Evolutionary conservation across 495 filamentous ascomycete genomes (phyloP).

Genomic region (Penicillium fimorum): DNA sequence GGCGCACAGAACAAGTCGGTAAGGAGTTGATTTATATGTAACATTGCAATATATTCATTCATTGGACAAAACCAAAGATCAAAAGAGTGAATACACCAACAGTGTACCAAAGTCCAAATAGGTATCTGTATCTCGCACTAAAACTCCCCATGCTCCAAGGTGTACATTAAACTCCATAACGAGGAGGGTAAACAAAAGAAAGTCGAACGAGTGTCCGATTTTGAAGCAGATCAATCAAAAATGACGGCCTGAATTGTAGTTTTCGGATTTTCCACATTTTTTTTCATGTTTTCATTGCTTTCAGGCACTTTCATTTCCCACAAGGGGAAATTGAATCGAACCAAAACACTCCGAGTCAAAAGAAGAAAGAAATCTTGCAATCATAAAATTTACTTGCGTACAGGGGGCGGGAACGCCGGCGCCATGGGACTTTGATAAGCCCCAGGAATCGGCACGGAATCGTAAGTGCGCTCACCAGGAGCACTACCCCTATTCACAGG

Average conservation of each 20-base stretch:
- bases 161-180: slow-evolving; percentile 18
- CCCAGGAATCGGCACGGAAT: slow-evolving; percentile 51
- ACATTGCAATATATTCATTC: slow-evolving; percentile 4
- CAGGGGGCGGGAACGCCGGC: slow-evolving; percentile 34
- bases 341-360: neutral
- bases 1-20: neutral
- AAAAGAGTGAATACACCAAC: slow-evolving; percentile 13
- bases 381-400: slow-evolving; percentile 25
- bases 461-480: slow-evolving; percentile 52
- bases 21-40: neutral
- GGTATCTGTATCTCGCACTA: slow-evolving; percentile 19
- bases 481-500: slow-evolving; percentile 28
- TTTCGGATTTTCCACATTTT: slow-evolving; percentile 17
- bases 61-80: slow-evolving; percentile 11
- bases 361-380: neutral
- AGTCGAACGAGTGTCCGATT: slow-evolving; percentile 5
- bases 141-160: slow-evolving; percentile 13
- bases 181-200: slow-evolving; percentile 11
- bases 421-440: slow-evolving; percentile 49
- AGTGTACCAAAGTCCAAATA: slow-evolving; percentile 19
- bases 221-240: slow-evolving; percentile 4
- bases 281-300: slow-evolving; percentile 10
- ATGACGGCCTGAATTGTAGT: neutral
- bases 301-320: neutral
- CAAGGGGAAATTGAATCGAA: neutral